phyloP scores from a whole-genome alignment of 140 eudicot genomes.

The Flaveria floridana region DNA sequence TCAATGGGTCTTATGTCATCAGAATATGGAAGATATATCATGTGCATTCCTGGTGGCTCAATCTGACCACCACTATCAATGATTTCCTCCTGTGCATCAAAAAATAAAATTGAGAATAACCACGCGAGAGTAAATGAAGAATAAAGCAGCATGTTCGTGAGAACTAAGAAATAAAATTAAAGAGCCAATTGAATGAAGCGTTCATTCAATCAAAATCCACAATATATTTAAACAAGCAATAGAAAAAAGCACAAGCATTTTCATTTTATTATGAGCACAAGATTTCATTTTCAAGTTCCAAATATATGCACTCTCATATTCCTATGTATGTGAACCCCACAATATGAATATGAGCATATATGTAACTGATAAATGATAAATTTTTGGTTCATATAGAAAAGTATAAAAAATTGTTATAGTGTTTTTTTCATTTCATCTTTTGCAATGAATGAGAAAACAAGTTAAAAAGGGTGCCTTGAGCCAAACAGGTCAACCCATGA shows the following conservation, averaged over 20 bases:
- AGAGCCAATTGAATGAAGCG: not conserved
- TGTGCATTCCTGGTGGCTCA: slow-evolving; percentile 99
- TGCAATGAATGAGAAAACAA: not conserved
- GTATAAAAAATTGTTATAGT: not conserved
- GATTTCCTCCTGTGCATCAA: slow-evolving; percentile 70
- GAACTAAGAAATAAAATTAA: not conserved
- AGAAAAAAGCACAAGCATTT: not conserved
- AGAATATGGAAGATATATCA: slow-evolving; percentile 94
- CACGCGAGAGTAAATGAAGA: not conserved
- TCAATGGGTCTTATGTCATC: slow-evolving; percentile 88
- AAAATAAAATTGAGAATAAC: slow-evolving; percentile 2
- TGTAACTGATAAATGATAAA: not conserved
- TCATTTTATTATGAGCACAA: slow-evolving; percentile 5
- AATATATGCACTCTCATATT: not conserved
- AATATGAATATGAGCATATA: not conserved
- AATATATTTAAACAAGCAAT: not conserved
- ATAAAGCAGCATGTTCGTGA: not conserved
- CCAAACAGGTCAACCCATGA: not conserved
- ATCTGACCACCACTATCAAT: slow-evolving; percentile 72
- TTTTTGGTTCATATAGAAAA: not conserved
- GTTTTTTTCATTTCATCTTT: not conserved
- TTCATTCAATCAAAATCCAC: not conserved
- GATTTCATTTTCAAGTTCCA: not conserved
- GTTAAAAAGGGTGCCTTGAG: not conserved
- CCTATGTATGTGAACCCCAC: not conserved